Base-by-base conservation (phyloP, 768 basidiomycete species). In the Antrodiella citrinella region DNA sequence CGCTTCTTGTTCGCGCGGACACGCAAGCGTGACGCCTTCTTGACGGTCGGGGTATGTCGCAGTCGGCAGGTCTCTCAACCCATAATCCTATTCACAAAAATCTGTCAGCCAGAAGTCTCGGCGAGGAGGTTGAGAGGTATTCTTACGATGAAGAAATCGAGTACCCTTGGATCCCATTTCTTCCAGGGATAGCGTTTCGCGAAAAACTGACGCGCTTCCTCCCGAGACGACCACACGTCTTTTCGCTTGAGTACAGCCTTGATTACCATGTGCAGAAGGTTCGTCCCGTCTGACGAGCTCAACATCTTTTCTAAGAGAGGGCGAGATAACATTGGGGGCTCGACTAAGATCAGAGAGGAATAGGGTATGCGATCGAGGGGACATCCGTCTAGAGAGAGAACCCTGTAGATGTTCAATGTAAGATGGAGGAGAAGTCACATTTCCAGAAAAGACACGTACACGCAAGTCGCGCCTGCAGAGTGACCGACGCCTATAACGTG, bases 401-500 rank as follows among this genome's bases (percentile, higher is more conserved):
- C 10, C 9, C 12, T 12, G 40, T 23, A 40, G 45, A 24, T 9
- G 15, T 44, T 47, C 47, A 48, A 9, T 10, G 7, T 35, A 7
- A 35, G 30, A 7, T 35, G 30, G 7, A 35, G n/a, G n/a, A 35
- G 7, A 15, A 15, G 48, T 25, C 21, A 26, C 39, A 4, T 21
- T 39, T 20, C 46, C 40, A 3, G 53, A 44, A 15, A 43, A 4
- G 11, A 45, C 1, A 65, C 74, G 26, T 51, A 78, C 77, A 77
- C 51, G 3, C 64, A 65, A 1, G 69, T 62, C 1, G 72, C 74
- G 7, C 78, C 76, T 73, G 78, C 75, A 0, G 78, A 80, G 55
- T 80, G 78, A 0, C 76, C 78, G 12, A 80, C 63, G 3, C 73
- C 75, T 15, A 79, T 69, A 3, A 81, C 59, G 13, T 63, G 73